Percentiles rank a stretch among this genome's conserved stretches.
phyloP scores from a whole-genome alignment of 192 early-diverging fungal species.

The Gaertneriomyces sp. region DNA sequence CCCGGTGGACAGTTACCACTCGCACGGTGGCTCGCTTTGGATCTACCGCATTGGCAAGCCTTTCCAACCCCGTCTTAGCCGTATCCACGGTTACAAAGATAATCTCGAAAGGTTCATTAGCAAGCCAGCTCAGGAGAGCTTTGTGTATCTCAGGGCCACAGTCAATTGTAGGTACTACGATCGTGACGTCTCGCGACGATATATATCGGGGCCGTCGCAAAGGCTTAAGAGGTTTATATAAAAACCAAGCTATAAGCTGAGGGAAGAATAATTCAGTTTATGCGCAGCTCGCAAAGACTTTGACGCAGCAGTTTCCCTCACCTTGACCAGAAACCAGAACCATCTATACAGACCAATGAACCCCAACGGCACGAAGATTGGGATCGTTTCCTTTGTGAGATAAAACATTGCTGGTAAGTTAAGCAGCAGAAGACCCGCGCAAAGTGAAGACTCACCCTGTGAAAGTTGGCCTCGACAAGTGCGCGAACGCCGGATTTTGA shows the following conservation, averaged over 20 bases:
- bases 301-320: neutral
- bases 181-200: slow-evolving; percentile 61
- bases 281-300: neutral
- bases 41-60: slow-evolving; percentile 57
- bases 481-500: too few relatives aligned
- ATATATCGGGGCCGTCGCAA: slow-evolving; percentile 54
- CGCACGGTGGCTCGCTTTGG: slow-evolving; percentile 38
- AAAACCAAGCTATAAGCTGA: slow-evolving; percentile 56
- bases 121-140: slow-evolving; percentile 62
- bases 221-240: slow-evolving; percentile 61
- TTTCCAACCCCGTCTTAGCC: slow-evolving; percentile 41
- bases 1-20: slow-evolving; percentile 55
- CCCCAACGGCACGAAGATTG: slow-evolving; percentile 66
- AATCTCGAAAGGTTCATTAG: slow-evolving; percentile 62
- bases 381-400: slow-evolving; percentile 63
- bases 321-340: slow-evolving; percentile 61
- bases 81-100: slow-evolving; percentile 63
- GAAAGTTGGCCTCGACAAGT: too few relatives aligned
- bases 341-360: slow-evolving; percentile 71
- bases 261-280: neutral
- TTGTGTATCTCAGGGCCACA: slow-evolving; percentile 70
- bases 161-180: slow-evolving; percentile 74
- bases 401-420: slow-evolving; percentile 50
- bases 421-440: too few relatives aligned
- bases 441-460: too few relatives aligned